Evolutionary conservation across 768 basidiomycete species (phyloP).

Genomic region (Pulveroboletus sp.): DNA sequence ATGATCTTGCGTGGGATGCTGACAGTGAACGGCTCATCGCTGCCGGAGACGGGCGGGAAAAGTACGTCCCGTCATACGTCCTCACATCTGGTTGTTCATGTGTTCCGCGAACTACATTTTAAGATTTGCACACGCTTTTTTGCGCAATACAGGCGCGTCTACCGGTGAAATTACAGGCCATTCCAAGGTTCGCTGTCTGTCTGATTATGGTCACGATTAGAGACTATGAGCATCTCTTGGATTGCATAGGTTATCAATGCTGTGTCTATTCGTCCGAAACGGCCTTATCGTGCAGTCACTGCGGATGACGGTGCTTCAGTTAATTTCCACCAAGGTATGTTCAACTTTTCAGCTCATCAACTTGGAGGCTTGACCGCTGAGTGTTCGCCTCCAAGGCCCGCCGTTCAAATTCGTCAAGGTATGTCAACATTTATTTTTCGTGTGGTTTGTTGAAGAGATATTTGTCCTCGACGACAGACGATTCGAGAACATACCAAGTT

Average conservation of each 20-base stretch:
- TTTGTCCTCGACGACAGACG: slow-evolving; percentile 41
- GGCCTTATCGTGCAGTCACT: slow-evolving; percentile 90
- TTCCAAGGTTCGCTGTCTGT: slow-evolving; percentile 57
- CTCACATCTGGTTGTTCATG: not conserved
- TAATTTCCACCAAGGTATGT: slow-evolving; percentile 74
- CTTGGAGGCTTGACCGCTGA: slow-evolving; percentile 1
- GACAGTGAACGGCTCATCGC: slow-evolving; percentile 96
- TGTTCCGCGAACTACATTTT: not conserved
- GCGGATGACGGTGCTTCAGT: slow-evolving; percentile 82
- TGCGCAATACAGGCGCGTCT: slow-evolving; percentile 79
- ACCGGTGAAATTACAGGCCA: slow-evolving; percentile 90
- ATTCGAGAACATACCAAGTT: slow-evolving; percentile 90
- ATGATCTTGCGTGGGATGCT: slow-evolving; percentile 95
- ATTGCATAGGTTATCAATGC: slow-evolving; percentile 71
- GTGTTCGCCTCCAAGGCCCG: slow-evolving; percentile 42
- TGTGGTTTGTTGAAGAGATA: not conserved
- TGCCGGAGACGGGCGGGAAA: slow-evolving; percentile 89
- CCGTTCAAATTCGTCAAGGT: slow-evolving; percentile 92
- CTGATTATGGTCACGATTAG: not conserved
- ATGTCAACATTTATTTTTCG: not conserved
- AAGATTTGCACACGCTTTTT: slow-evolving; percentile 82
- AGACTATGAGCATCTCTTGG: not conserved
- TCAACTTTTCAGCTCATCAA: not conserved
- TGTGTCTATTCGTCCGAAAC: slow-evolving; percentile 80
- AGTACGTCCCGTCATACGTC: slow-evolving; percentile 39